These are phyloP conservation scores for Leccinellum rugosiceps DNA, from an alignment of 768 basidiomycete genomes.

Conservation along the genomic window DNA sequence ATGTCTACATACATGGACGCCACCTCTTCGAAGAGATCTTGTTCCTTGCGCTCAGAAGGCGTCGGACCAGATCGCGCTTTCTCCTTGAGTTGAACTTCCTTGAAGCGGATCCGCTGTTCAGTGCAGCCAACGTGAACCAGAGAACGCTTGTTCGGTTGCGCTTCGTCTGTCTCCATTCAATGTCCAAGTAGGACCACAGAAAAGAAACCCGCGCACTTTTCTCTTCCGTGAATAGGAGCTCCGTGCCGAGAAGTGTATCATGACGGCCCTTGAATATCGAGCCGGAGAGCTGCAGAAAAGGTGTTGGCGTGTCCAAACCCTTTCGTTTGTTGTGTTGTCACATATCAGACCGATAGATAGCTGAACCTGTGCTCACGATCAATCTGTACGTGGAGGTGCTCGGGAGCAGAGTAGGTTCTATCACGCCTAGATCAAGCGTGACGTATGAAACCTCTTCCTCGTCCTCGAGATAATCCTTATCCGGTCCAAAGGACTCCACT, in stretches of 20 bases:
- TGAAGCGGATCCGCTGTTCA: conserved; percentile 69
- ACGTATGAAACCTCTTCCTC: conserved; percentile 60
- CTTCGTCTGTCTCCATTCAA: conserved; percentile 45
- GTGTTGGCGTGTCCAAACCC: conserved; percentile 77
- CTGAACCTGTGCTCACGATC: conserved; percentile 49
- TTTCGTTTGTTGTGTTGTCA: conserved; percentile 20
- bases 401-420: conserved; percentile 74
- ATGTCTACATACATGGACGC: conserved; percentile 18
- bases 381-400: conserved; percentile 67
- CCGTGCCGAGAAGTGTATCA: conserved; percentile 66
- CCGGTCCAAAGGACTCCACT: conserved; percentile 63
- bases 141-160: conserved; percentile 53
- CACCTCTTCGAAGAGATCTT: conserved; percentile 19
- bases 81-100: conserved; percentile 56
- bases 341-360: neutral
- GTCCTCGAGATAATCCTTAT: conserved; percentile 61
- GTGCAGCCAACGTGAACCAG: conserved; percentile 42
- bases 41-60: conserved; percentile 1
- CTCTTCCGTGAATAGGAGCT: conserved; percentile 70
- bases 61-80: conserved; percentile 33
- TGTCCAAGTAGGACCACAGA: neutral
- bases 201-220: conserved; percentile 42
- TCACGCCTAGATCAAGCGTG: conserved; percentile 67
- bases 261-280: conserved; percentile 71
- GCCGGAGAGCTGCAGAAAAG: conserved; percentile 74